Percentiles rank a stretch among this genome's conserved stretches.
Conservation (phyloP, 2,329 filamentous ascomycete species). For the Calonectria pteridis region DNA sequence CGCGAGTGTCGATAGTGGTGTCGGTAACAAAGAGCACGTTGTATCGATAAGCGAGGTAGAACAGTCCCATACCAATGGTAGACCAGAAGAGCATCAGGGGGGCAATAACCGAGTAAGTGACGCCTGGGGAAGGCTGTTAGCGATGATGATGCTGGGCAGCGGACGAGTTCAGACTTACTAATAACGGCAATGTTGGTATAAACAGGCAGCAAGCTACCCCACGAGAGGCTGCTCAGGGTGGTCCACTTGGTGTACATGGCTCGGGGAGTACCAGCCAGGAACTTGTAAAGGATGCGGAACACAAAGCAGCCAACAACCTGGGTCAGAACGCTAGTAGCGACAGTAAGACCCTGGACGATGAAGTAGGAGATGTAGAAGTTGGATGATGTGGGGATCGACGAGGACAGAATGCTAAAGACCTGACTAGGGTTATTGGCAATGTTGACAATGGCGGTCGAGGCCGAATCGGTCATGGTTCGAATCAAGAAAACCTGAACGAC, state of each 20-base stretch:
- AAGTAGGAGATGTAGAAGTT: slow-evolving; percentile 97
- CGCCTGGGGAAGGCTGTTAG: slow-evolving; percentile 54
- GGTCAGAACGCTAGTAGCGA: slow-evolving; percentile 79
- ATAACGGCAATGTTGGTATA: slow-evolving; percentile 82
- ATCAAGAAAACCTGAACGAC: slow-evolving; percentile 95
- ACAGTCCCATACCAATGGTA: slow-evolving; percentile 79
- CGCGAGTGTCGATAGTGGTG: slow-evolving; percentile 85
- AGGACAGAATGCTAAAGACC: slow-evolving; percentile 75
- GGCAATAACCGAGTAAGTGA: slow-evolving; percentile 87
- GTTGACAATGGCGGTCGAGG: slow-evolving; percentile 74
- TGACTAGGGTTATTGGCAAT: slow-evolving; percentile 73
- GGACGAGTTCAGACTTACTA: slow-evolving; percentile 54
- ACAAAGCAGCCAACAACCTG: slow-evolving; percentile 76
- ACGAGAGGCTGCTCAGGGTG: slow-evolving; percentile 75
- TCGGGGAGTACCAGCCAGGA: slow-evolving; percentile 81
- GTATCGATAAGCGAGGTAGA: slow-evolving; percentile 90
- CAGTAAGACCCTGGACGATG: slow-evolving; percentile 83
- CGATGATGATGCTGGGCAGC: background rate
- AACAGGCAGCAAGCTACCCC: slow-evolving; percentile 82
- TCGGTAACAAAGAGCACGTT: slow-evolving; percentile 87
- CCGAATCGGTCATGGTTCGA: slow-evolving; percentile 83
- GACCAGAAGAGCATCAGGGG: slow-evolving; percentile 87
- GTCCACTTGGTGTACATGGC: slow-evolving; percentile 83
- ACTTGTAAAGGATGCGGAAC: slow-evolving; percentile 75
- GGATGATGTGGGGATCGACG: slow-evolving; percentile 82